Evolutionary conservation across 441 rosid genomes (phyloP), one percentile per base, ranked within the genome.

Genomic region (Mallotus repandus): DNA sequence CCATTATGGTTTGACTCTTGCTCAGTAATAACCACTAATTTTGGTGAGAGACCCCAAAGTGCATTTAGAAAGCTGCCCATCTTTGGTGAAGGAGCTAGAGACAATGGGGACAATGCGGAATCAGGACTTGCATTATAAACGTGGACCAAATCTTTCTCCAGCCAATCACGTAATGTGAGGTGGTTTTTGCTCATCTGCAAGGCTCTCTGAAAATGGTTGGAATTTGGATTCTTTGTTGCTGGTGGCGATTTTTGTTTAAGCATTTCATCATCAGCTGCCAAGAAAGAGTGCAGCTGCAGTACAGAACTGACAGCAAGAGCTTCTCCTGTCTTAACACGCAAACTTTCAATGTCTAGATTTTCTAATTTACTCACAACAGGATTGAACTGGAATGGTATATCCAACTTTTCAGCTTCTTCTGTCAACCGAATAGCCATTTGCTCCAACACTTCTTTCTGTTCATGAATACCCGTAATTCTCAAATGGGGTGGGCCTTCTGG

Each of bases 1-100:
- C 88, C 90, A 25, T 95, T 95, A 70, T 90, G 93, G 81, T 90
- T 87, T 3, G 99, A 79, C 73, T 95, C 95, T 81, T 93, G 99
- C 87, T 95, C 99, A 0, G 96, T 91, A 66, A 95, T 79, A 72
- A 95, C 97, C 91, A 91, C 74, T 67, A 95, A 9, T 75, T 95
- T 95, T 7, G 99, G 99, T 14, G 95, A 90, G 58, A 89, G 87
- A 59, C 87, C 81, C 87, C 94, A 82, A 21, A 95, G 84, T 8
- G 91, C 83, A 56, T 69, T 79, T n/a, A 95, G 82, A 76, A 95
- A 91, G 73, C 83, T 81, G 52, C 84, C 90, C 83, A 88, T 88
- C 79, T 78, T 89, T 14, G 88, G 85, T 4, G 90, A 83, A 22
- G 82, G 75, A 73, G 84, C 72, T 46, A 74, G 72, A 35, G 91